phyloP scores from a whole-genome alignment of 2,329 filamentous ascomycete genomes.

The Clarireedia homoeocarpa region DNA sequence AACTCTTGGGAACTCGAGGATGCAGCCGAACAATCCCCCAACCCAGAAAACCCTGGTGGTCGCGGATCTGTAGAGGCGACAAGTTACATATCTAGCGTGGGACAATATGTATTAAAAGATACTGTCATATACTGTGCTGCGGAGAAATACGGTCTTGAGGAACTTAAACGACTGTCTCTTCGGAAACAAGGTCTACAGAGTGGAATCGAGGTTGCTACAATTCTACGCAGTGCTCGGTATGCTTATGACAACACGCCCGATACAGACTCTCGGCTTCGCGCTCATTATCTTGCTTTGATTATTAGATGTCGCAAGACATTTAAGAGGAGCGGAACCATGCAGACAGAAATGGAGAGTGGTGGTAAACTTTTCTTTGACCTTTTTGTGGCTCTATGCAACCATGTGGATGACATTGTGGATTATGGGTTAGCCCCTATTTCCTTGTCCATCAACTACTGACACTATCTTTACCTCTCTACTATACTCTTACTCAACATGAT shows the following conservation, averaged over 20 bases:
- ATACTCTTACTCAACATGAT: not conserved
- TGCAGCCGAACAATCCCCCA: constrained; percentile 45
- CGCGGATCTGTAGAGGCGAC: constrained; percentile 63
- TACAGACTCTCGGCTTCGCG: constrained; percentile 83
- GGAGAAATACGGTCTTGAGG: constrained; percentile 82
- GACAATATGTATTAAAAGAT: constrained; percentile 76
- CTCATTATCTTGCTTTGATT: constrained; percentile 94
- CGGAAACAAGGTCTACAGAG: constrained; percentile 88
- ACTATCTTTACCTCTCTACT: constrained; percentile 12
- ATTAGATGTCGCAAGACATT: constrained; percentile 96
- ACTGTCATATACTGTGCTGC: constrained; percentile 92
- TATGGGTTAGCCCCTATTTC: constrained; percentile 41
- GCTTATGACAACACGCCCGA: constrained; percentile 94
- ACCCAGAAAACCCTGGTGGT: constrained; percentile 47
- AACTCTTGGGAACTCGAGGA: constrained; percentile 89
- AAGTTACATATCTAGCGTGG: constrained; percentile 67
- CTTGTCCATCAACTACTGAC: constrained; percentile 12
- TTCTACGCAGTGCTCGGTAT: constrained; percentile 87
- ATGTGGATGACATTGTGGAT: constrained; percentile 92
- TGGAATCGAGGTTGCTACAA: constrained; percentile 85
- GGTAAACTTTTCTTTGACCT: constrained; percentile 94
- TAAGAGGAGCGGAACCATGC: constrained; percentile 97
- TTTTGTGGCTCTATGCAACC: constrained; percentile 97
- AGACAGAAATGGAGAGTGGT: constrained; percentile 94
- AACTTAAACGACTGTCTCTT: constrained; percentile 84